A percentile compares a stretch with the other conserved stretches of the same genome.
Conservation (phyloP, 2,329 filamentous ascomycete genomes). For the Cadophora gregata region DNA sequence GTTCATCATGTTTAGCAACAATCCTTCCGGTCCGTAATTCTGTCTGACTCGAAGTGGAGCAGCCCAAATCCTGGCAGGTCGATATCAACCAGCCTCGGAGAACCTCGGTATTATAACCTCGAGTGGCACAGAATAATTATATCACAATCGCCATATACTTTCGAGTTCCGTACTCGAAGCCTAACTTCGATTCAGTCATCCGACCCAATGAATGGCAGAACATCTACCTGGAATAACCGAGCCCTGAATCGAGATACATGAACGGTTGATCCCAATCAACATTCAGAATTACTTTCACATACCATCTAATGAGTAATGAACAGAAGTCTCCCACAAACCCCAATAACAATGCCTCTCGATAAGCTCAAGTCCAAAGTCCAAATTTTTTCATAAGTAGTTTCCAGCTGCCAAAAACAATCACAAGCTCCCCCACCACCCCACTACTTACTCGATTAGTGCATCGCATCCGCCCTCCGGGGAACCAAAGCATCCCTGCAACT, state of each 20-base stretch:
- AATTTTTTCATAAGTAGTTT: no score
- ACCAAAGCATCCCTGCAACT: conserved; percentile 20
- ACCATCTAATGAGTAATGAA: background rate
- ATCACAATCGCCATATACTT: background rate
- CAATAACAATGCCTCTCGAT: background rate
- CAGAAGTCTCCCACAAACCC: background rate
- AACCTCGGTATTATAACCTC: background rate
- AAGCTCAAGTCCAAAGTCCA: background rate
- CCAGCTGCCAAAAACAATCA: background rate
- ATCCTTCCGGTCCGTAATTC: no score
- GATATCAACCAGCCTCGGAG: background rate
- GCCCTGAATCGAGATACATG: background rate
- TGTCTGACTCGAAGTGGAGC: no score
- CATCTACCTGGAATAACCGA: background rate
- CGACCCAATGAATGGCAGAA: background rate
- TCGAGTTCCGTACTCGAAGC: background rate
- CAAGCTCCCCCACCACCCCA: background rate
- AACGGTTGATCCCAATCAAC: background rate
- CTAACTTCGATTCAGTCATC: background rate
- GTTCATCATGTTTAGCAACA: no score
- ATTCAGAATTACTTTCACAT: background rate
- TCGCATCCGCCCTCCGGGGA: background rate
- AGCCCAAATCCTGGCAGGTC: no score
- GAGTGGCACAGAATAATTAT: background rate
- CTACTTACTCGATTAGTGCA: background rate